phyloP scores from a whole-genome alignment of 257 asterid species.

The Ligustrum vulgare region DNA sequence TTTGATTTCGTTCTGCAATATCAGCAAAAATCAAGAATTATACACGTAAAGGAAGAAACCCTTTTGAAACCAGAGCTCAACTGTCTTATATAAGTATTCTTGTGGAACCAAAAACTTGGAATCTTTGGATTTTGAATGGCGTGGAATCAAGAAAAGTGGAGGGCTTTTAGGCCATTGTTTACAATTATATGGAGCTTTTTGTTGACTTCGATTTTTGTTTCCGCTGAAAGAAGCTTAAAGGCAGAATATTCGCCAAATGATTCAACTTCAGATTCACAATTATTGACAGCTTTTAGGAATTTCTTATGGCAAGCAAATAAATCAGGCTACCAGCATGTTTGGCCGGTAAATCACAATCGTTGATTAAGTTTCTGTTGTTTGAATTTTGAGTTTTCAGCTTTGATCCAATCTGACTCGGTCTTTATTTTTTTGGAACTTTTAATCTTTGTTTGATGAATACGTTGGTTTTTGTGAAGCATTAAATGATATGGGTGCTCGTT shows the following conservation, averaged over 20 bases:
- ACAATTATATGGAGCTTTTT: constrained; percentile 69
- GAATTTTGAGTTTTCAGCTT: background rate
- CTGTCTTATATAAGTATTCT: background rate
- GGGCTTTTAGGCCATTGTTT: constrained; percentile 56
- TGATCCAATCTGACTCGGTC: background rate
- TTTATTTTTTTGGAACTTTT: background rate
- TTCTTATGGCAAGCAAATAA: constrained; percentile 65
- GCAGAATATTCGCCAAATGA: constrained; percentile 31
- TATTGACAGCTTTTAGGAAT: constrained; percentile 36
- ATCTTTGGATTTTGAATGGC: constrained; percentile 45
- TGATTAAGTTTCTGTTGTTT: constrained; percentile 2
- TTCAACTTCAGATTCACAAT: constrained; percentile 45
- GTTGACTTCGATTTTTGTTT: constrained; percentile 71
- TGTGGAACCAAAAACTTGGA: constrained; percentile 24
- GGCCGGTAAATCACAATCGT: constrained; percentile 78
- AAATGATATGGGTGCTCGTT: constrained; percentile 7
- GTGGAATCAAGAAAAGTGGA: constrained; percentile 52
- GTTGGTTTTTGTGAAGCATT: constrained; percentile 15
- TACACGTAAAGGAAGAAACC: constrained; percentile 6
- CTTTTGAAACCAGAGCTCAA: constrained; percentile 22
- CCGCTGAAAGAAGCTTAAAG: constrained; percentile 82
- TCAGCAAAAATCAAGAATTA: background rate
- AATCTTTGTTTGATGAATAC: background rate
- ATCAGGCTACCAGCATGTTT: constrained; percentile 85
- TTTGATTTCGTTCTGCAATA: background rate